A percentile compares a stretch with the other conserved stretches of the same genome.
Evolutionary conservation across 2,329 filamentous ascomycete species (phyloP).

Genomic region (Cercospora sp.): DNA sequence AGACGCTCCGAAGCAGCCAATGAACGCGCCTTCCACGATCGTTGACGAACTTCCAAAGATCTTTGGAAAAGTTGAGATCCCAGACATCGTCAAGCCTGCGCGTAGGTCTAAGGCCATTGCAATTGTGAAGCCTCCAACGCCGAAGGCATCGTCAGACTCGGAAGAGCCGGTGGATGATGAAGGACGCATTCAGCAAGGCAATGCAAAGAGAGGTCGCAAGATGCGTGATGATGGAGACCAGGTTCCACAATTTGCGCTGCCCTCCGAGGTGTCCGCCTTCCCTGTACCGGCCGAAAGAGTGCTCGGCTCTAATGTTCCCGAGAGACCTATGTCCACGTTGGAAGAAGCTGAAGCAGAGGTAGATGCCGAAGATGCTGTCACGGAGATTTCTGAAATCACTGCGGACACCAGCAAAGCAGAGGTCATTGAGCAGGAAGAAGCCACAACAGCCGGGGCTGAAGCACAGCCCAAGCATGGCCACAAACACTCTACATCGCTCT

Average conservation of each 20-base stretch:
- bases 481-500: constrained; percentile 55
- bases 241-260: constrained; percentile 70
- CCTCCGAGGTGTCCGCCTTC: constrained; percentile 37
- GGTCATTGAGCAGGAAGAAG: constrained; percentile 9
- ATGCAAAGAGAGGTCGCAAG: constrained; percentile 71
- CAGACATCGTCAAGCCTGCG: constrained; percentile 63
- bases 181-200: constrained; percentile 62
- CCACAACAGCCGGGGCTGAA: constrained; percentile 1
- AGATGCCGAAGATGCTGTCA: constrained; percentile 17
- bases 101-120: constrained; percentile 82
- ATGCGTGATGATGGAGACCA: constrained; percentile 68
- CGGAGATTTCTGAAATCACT: constrained; percentile 22
- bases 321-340: constrained; percentile 20
- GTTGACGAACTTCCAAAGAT: constrained; percentile 35
- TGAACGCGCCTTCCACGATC: constrained; percentile 38
- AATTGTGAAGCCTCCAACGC: constrained; percentile 59
- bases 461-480: constrained; percentile 21
- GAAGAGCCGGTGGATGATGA: constrained; percentile 57
- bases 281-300: constrained; percentile 29
- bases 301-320: constrained; percentile 27
- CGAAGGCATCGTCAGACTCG: constrained; percentile 26
- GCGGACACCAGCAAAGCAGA: constrained; percentile 11
- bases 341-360: constrained; percentile 17
- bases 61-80: constrained; percentile 55
- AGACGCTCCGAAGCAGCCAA: constrained; percentile 13